phyloP scores from a whole-genome alignment of 129 eudicot genomes.

The Pulicaria dysenterica region DNA sequence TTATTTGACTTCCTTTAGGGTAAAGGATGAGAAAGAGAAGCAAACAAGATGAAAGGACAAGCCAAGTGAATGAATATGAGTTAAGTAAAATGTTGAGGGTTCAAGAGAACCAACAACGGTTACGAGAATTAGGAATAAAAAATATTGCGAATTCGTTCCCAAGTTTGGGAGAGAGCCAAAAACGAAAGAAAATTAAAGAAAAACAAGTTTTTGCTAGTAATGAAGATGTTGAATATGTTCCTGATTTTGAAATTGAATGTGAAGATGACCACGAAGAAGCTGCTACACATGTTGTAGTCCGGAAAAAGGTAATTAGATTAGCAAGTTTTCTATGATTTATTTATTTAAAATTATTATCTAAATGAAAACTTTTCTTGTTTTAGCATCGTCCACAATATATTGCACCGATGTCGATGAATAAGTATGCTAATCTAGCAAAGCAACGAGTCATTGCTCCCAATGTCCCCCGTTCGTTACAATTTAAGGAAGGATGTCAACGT shows the following conservation, averaged over 20 bases:
- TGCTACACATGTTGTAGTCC: not conserved
- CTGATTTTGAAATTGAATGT: not conserved
- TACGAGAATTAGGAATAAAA: no score
- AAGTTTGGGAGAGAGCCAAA: not conserved
- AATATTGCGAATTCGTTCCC: not conserved
- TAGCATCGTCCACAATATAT: conserved; percentile 4
- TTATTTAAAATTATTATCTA: not conserved
- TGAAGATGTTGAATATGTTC: not conserved
- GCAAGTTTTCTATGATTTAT: not conserved
- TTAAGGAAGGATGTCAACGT: not conserved
- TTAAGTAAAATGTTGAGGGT: no score
- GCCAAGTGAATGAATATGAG: no score
- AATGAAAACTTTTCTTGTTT: not conserved
- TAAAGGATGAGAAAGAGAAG: no score
- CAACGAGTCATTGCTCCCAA: not conserved
- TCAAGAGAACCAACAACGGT: no score
- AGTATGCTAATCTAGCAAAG: conserved; percentile 7
- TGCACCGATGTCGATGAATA: not conserved
- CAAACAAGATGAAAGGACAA: no score
- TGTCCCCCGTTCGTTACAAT: not conserved
- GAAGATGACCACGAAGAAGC: not conserved
- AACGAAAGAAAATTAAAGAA: not conserved
- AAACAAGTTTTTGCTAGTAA: not conserved
- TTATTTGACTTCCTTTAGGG: no score
- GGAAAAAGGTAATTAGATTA: conserved; percentile 7